Conservation (phyloP, 1,284 basidiomycete species). For the Ceratobasidium papillatum region DNA sequence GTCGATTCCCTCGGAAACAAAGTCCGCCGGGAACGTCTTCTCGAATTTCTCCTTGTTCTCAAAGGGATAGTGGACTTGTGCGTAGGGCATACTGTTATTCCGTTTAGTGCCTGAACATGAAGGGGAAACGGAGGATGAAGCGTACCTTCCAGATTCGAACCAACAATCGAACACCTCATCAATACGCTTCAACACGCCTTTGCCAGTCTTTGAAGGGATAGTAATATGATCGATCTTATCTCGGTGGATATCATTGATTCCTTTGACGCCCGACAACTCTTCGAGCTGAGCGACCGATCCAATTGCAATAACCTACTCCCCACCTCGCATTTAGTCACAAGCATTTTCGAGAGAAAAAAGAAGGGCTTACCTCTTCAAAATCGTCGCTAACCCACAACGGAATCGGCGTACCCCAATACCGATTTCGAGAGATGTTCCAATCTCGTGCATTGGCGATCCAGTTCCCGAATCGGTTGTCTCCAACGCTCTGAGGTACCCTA, state of each 20-base stretch:
- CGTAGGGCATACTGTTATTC: constrained; percentile 91
- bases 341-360: background rate
- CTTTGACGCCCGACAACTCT: constrained; percentile 82
- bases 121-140: background rate
- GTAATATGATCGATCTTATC: constrained; percentile 97
- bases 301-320: constrained; percentile 81
- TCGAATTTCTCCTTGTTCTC: constrained; percentile 93
- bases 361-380: constrained; percentile 75
- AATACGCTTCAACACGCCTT: constrained; percentile 85
- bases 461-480: constrained; percentile 94
- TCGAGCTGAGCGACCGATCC: constrained; percentile 92
- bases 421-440: constrained; percentile 99
- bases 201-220: constrained; percentile 92
- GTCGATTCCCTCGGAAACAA: constrained; percentile 97
- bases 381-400: constrained; percentile 97
- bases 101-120: background rate
- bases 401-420: constrained; percentile 99
- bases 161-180: constrained; percentile 99
- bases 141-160: constrained; percentile 98
- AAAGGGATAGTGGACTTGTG: constrained; percentile 97
- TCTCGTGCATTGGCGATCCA: constrained; percentile 98
- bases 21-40: constrained; percentile 93
- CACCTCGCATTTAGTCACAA: background rate
- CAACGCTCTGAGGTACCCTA: constrained; percentile 90
- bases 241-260: constrained; percentile 92